phyloP scores from a whole-genome alignment of 257 asterid genomes.

The Ilex aquifolium region DNA sequence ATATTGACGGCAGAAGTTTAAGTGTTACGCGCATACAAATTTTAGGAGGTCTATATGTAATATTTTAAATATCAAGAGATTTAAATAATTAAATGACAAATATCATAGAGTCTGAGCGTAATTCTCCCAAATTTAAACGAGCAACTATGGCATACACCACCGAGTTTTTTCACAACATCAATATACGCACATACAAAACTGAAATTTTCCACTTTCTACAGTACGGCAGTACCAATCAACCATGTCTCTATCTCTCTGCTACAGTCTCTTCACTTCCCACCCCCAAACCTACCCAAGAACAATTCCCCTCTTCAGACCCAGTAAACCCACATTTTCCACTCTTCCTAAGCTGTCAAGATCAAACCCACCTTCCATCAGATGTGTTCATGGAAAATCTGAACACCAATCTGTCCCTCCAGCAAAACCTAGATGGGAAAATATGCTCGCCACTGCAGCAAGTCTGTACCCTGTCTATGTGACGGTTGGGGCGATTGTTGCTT shows the following conservation, averaged over 20 bases:
- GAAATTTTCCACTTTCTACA: neutral
- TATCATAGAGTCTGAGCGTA: too few relatives aligned
- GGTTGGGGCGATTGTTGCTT: slow-evolving; percentile 68
- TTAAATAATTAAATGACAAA: too few relatives aligned
- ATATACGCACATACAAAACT: too few relatives aligned
- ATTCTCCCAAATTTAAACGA: too few relatives aligned
- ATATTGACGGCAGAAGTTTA: too few relatives aligned
- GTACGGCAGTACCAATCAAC: neutral
- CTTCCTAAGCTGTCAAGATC: slow-evolving; percentile 16
- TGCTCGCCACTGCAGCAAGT: slow-evolving; percentile 58
- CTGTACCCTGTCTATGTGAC: slow-evolving; percentile 84
- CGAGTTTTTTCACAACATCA: too few relatives aligned
- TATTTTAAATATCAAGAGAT: too few relatives aligned
- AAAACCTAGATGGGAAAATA: slow-evolving; percentile 59
- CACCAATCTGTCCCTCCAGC: slow-evolving; percentile 14
- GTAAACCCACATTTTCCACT: slow-evolving; percentile 21
- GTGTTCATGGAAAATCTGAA: slow-evolving; percentile 20
- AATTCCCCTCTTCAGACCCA: slow-evolving; percentile 24
- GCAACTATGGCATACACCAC: too few relatives aligned
- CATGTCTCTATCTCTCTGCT: slow-evolving; percentile 52
- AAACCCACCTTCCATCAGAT: slow-evolving; percentile 14
- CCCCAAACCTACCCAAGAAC: slow-evolving; percentile 16
- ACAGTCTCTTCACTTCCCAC: slow-evolving; percentile 28
- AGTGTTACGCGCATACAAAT: too few relatives aligned
- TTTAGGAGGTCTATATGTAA: too few relatives aligned